Evolutionary conservation across 805 yeast genomes (phyloP).

Genomic region (Deakozyma indianensis): DNA sequence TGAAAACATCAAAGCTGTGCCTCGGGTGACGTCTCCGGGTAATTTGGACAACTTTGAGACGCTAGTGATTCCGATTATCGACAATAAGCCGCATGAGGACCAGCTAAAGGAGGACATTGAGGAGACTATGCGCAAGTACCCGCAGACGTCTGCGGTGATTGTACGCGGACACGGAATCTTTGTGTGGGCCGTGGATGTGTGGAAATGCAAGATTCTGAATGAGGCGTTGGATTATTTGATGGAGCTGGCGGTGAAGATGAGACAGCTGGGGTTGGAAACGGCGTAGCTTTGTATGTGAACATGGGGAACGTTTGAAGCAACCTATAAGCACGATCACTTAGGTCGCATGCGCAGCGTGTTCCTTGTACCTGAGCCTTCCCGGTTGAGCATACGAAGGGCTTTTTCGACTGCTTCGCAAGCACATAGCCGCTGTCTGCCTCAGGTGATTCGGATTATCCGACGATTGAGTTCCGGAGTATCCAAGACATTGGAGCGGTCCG

Average conservation of each 20-base stretch:
- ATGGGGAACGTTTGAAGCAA: no score
- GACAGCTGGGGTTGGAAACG: conserved; percentile 39
- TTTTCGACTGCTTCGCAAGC: no score
- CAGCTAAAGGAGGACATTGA: conserved; percentile 51
- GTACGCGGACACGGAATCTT: conserved; percentile 90
- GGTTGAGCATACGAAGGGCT: no score
- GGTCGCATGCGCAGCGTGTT: no score
- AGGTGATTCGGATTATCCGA: no score
- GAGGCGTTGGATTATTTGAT: conserved; percentile 86
- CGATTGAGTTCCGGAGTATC: no score
- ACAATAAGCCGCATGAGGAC: conserved; percentile 80
- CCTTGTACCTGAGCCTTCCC: no score
- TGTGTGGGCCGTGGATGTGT: conserved; percentile 89
- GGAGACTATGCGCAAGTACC: conserved; percentile 52
- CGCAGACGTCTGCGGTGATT: conserved; percentile 69
- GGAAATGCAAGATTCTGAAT: conserved; percentile 87
- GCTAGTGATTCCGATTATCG: conserved; percentile 76
- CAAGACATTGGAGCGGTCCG: no score
- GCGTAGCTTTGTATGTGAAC: neutral
- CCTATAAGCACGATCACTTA: no score
- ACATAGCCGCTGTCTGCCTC: no score
- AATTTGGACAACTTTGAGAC: conserved; percentile 60
- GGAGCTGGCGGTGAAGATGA: conserved; percentile 77
- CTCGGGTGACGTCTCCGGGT: conserved; percentile 52
- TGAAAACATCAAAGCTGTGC: conserved; percentile 89